Evolutionary conservation across 352 stramenopile species (phyloP).

Genomic region (Phytopythium chamaehyphon): DNA sequence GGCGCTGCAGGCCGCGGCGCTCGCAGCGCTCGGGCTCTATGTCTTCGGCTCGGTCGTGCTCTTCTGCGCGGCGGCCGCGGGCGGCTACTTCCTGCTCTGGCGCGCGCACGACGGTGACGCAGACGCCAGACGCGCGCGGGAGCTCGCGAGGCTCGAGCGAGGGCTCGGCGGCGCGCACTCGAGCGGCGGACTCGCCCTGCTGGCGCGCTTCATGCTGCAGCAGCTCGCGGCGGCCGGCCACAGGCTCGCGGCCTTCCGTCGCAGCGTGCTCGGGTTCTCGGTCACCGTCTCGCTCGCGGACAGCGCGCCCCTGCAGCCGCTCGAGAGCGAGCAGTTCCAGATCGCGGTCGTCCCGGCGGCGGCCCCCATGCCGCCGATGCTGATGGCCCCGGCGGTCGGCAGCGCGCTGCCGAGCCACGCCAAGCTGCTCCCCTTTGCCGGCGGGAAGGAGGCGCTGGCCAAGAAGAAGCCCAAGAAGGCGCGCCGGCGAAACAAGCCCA

Average conservation of each 20-base stretch:
- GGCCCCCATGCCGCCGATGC: slow-evolving; percentile 12
- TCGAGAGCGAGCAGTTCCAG: slow-evolving; percentile 8
- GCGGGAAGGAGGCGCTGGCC: background rate
- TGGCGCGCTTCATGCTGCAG: slow-evolving; percentile 4
- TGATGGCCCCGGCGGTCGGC: slow-evolving; percentile 16
- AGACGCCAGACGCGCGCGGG: background rate
- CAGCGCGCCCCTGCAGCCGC: slow-evolving; percentile 16
- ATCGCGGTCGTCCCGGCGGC: slow-evolving; percentile 9
- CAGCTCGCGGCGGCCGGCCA: slow-evolving; percentile 3
- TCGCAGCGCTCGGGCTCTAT: slow-evolving; percentile 21
- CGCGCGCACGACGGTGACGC: background rate
- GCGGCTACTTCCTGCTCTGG: slow-evolving; percentile 8
- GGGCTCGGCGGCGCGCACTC: slow-evolving; percentile 9
- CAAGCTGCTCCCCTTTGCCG: slow-evolving; percentile 7
- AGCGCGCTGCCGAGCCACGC: slow-evolving; percentile 12
- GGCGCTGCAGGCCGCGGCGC: slow-evolving; percentile 25
- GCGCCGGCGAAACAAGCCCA: slow-evolving; percentile 4
- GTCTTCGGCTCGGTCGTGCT: slow-evolving; percentile 36
- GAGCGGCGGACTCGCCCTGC: slow-evolving; percentile 1
- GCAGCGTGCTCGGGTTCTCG: slow-evolving; percentile 47
- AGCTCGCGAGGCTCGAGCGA: slow-evolving; percentile 8
- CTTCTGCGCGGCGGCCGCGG: slow-evolving; percentile 27
- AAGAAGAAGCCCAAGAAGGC: slow-evolving; percentile 10
- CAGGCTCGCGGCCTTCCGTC: slow-evolving; percentile 26
- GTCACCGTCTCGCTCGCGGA: slow-evolving; percentile 56